A percentile compares a stretch with the other conserved stretches of the same genome.
Conservation (phyloP, 2,329 filamentous ascomycete genomes). For the Alternaria arborescens region DNA sequence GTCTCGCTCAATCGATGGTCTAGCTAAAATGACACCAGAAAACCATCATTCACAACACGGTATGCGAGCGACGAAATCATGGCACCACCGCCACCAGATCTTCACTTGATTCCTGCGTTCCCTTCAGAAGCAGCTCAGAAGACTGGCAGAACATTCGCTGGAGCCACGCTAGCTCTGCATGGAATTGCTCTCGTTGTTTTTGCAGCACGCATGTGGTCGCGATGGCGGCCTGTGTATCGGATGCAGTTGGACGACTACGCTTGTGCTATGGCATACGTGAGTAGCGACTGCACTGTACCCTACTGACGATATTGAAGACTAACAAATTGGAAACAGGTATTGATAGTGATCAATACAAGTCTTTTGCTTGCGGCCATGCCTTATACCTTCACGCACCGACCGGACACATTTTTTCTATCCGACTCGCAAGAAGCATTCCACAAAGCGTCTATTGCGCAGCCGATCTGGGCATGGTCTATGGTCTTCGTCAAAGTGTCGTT, state of each 20-base stretch:
- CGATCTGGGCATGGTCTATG: slow-evolving; percentile 28
- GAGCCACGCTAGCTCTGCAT: slow-evolving; percentile 20
- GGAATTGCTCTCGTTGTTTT: slow-evolving; percentile 22
- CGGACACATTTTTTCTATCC: slow-evolving; percentile 17
- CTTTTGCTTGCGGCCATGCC: slow-evolving; percentile 24
- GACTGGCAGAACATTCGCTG: slow-evolving; percentile 16
- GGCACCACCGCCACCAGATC: slow-evolving; percentile 1
- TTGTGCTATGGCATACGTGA: slow-evolving; percentile 24
- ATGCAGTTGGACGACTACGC: slow-evolving; percentile 29
- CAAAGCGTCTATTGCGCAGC: slow-evolving; percentile 27
- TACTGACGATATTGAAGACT: background rate
- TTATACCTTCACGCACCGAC: slow-evolving; percentile 18
- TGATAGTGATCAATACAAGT: slow-evolving; percentile 23
- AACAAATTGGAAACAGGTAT: slow-evolving; percentile 6
- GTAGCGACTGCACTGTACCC: background rate
- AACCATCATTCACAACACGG: background rate
- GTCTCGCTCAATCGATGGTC: background rate
- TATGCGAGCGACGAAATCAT: background rate
- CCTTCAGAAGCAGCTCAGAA: slow-evolving; percentile 12
- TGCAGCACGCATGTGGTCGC: slow-evolving; percentile 27
- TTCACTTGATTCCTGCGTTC: slow-evolving; percentile 12
- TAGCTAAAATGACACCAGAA: background rate
- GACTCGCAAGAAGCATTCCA: slow-evolving; percentile 17
- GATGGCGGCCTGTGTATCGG: slow-evolving; percentile 20
- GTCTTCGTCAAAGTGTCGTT: slow-evolving; percentile 30